Conservation (phyloP, 1,284 basidiomycete genomes). For the Coniophora puteana region DNA sequence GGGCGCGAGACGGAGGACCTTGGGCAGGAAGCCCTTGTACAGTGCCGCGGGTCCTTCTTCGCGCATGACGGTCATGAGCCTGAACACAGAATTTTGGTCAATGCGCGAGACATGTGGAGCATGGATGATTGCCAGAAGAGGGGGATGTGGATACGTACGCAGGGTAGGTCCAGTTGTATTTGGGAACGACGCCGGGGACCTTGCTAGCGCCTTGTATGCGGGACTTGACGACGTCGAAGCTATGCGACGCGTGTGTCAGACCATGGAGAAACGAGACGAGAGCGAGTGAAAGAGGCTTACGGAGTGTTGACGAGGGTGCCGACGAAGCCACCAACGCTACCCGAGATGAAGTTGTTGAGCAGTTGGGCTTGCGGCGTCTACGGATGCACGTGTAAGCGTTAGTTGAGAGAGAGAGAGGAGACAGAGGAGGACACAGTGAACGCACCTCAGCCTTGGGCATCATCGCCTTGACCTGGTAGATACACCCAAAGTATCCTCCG, state of each 20-base stretch:
- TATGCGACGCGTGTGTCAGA: slow-evolving; percentile 4
- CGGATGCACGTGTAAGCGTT: not conserved
- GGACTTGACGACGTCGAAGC: slow-evolving; percentile 85
- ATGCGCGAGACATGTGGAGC: too few relatives aligned
- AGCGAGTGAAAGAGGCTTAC: slow-evolving; percentile 33
- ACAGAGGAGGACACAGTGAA: not conserved
- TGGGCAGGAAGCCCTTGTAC: slow-evolving; percentile 93
- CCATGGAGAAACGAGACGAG: slow-evolving; percentile 15
- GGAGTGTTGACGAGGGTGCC: slow-evolving; percentile 83
- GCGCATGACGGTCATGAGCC: slow-evolving; percentile 74
- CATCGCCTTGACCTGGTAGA: slow-evolving; percentile 76
- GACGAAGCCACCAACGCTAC: slow-evolving; percentile 86
- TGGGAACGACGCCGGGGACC: slow-evolving; percentile 66
- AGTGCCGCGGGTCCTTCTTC: slow-evolving; percentile 90
- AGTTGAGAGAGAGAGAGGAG: not conserved
- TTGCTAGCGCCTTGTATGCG: slow-evolving; percentile 82
- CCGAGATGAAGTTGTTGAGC: slow-evolving; percentile 91
- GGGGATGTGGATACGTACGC: slow-evolving; percentile 38
- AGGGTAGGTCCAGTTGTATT: slow-evolving; percentile 94
- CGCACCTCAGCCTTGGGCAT: slow-evolving; percentile 83
- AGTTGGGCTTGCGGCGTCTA: slow-evolving; percentile 72
- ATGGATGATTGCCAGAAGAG: not conserved
- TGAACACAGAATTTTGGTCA: slow-evolving; percentile 19
- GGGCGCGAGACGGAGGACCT: slow-evolving; percentile 85
- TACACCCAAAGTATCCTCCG: slow-evolving; percentile 92